Evolutionary conservation across 2,329 filamentous ascomycete species (phyloP), one percentile per base, ranked within the genome.

Genomic region (Aschersonia sp.): DNA sequence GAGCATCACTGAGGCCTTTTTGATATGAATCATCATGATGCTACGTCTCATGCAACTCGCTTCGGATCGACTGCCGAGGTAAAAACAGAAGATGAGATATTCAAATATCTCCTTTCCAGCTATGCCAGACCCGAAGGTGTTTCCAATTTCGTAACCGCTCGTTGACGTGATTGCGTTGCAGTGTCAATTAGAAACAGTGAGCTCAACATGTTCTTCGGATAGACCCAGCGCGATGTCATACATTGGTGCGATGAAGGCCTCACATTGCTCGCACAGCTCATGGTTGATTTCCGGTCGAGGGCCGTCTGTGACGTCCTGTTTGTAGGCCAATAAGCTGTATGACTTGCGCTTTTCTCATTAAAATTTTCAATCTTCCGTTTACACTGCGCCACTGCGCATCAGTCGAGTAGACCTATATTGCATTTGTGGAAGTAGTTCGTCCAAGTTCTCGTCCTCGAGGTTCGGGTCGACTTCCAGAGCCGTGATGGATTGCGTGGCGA

Each of bases 391-490:
- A 45, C 52, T 60, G 42, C 64, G 60, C 65, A 67, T 65, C 30
- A 55, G 54, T 51, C 67, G 59, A 12, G 69, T 70, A 35, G 69
- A 70, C 50, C 64, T 65, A 52, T 65, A 72, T 41, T 66, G 59
- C 48, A 72, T 51, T 51, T 61, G 65, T 1, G 68, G 67, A 3
- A 61, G 48, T 38, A 58, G 59, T 47, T 63, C 63, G 41, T 67
- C 66, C 12, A 69, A 57, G 12, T 64, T 63, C 64, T 73, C 70
- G 40, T 73, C 70, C 32, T 69, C 67, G 28, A 62, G 55, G 44
- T 57, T 48, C 9, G 58, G 51, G 48, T 66, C 65, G 20, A 61
- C 60, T 45, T 65, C 64, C 20, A 66, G 58, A 10, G 57, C 53
- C 6, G 54, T 54, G 5, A 53, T 55, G 5, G 52, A 47, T 32